Base-by-base conservation (phyloP, 345 rosid genomes). In the Salix purpurea region DNA sequence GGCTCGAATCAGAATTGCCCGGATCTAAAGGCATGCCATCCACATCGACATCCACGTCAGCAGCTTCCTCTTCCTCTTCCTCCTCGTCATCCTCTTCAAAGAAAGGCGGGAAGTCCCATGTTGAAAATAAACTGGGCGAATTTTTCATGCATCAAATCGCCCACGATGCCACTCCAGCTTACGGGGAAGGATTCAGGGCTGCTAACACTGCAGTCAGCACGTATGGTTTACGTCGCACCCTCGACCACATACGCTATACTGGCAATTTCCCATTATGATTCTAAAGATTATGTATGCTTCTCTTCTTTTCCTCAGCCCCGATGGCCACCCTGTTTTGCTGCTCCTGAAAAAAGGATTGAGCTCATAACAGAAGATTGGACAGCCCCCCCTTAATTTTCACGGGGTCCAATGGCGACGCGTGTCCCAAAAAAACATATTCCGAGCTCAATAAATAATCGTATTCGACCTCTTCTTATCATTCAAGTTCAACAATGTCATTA, bases 1-100 rank as follows among this genome's bases (percentile, higher is more conserved):
- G 98, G 99, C 97, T 95, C 14, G 99, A 95, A 72, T 83, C 99
- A 32, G 99, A 95, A 85, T 72, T 91, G 76, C 90, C 98, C 50
- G 82, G 61, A 28, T 80, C 85, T 46, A 85, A 80, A 79, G 80
- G 75, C 83, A 70, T 82, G 76, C 79, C 97, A 44, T 87, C 92
- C 4, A 86, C 95, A 34, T 86, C 87, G 16, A 13, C 18, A 46
- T 46, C 48, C 52, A 40, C 86, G 2, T 40, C 44, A n/a, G 82
- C 93, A 15, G 74, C 96, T 42, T 84, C 98, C 2, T 85, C 93
- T 15, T 81, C 86, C 0, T 78, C 82, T 1, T 86, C 89, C 1
- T 82, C 86, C 19, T 81, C 86, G 0, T 82, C 85, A 0, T 86
- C 87, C 0, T 82, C 85, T 14, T 91, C 92, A 0, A 93, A 93